These are phyloP conservation scores for Samsoniella hepiali DNA, from an alignment of 2,329 filamentous ascomycete genomes.

Conservation along the genomic window DNA sequence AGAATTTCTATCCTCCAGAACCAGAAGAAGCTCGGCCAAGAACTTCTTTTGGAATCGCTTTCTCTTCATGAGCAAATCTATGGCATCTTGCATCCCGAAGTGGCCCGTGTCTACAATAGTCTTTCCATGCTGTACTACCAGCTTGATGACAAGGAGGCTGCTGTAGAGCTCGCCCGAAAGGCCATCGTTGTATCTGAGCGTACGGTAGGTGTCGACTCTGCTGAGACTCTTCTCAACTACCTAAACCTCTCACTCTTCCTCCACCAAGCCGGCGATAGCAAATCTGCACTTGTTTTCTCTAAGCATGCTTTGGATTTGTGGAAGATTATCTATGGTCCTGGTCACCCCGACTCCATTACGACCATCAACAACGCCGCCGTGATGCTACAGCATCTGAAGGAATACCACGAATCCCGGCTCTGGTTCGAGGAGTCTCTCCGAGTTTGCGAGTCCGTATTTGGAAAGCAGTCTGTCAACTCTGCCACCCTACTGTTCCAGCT, in stretches of 20 bases:
- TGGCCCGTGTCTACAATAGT: constrained; percentile 91
- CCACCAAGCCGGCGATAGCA: constrained; percentile 88
- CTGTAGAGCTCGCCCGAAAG: constrained; percentile 92
- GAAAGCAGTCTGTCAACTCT: constrained; percentile 85
- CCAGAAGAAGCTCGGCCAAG: constrained; percentile 93
- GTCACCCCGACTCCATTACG: constrained; percentile 96
- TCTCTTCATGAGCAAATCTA: constrained; percentile 98
- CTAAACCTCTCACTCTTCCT: constrained; percentile 93
- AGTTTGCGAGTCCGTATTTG: constrained; percentile 86
- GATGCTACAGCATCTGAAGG: constrained; percentile 94
- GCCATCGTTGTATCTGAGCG: constrained; percentile 94
- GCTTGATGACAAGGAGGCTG: constrained; percentile 94
- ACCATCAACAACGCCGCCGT: constrained; percentile 98
- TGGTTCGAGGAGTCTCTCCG: constrained; percentile 95
- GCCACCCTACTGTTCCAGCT: constrained; percentile 96
- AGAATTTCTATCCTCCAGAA: constrained; percentile 94
- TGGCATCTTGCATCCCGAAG: constrained; percentile 93
- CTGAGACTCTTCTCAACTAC: constrained; percentile 92
- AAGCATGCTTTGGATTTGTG: constrained; percentile 91
- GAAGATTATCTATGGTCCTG: constrained; percentile 93
- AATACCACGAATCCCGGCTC: constrained; percentile 87
- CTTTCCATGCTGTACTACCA: constrained; percentile 95
- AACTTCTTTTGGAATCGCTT: constrained; percentile 90
- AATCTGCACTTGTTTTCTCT: constrained; percentile 80
- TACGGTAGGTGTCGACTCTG: constrained; percentile 87